These are phyloP conservation scores for Blastobotrys ciferrii DNA, from an alignment of 1,139 yeast genomes.

Conservation along the genomic window DNA sequence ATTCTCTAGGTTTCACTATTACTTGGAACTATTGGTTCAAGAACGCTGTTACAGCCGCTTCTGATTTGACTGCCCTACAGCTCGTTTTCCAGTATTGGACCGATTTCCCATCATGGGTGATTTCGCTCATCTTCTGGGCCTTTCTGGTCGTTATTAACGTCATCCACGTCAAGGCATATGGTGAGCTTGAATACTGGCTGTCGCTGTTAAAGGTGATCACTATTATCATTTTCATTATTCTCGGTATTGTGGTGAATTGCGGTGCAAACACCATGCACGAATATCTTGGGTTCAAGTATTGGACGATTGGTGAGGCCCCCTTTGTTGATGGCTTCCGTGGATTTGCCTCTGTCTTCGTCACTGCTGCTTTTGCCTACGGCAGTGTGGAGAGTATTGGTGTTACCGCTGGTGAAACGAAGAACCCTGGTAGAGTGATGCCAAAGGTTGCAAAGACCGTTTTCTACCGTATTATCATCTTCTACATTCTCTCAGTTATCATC, in stretches of 20 bases:
- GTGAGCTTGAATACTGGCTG: conserved; percentile 66
- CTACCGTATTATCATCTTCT: conserved; percentile 49
- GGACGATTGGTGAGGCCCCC: conserved; percentile 50
- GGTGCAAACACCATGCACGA: conserved; percentile 58
- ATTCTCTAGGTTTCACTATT: conserved; percentile 61
- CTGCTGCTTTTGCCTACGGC: conserved; percentile 67
- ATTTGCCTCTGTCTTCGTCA: conserved; percentile 50
- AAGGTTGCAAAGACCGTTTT: conserved; percentile 58
- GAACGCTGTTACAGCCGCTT: conserved; percentile 60
- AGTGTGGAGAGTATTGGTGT: conserved; percentile 64
- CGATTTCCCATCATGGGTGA: conserved; percentile 56
- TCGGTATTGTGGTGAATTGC: conserved; percentile 56
- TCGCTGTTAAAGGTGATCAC: conserved; percentile 59
- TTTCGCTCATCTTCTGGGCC: conserved; percentile 59
- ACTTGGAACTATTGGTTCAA: conserved; percentile 64
- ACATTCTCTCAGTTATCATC: conserved; percentile 46
- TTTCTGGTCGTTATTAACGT: conserved; percentile 52
- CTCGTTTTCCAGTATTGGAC: conserved; percentile 60
- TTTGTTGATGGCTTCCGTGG: conserved; percentile 59
- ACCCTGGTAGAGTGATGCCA: conserved; percentile 58
- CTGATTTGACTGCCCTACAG: conserved; percentile 60
- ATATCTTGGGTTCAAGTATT: conserved; percentile 50
- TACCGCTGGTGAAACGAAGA: conserved; percentile 64
- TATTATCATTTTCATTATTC: conserved; percentile 52
- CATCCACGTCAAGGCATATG: conserved; percentile 55